phyloP scores from a whole-genome alignment of 345 rosid species.

The Citrus mangshanensis region DNA sequence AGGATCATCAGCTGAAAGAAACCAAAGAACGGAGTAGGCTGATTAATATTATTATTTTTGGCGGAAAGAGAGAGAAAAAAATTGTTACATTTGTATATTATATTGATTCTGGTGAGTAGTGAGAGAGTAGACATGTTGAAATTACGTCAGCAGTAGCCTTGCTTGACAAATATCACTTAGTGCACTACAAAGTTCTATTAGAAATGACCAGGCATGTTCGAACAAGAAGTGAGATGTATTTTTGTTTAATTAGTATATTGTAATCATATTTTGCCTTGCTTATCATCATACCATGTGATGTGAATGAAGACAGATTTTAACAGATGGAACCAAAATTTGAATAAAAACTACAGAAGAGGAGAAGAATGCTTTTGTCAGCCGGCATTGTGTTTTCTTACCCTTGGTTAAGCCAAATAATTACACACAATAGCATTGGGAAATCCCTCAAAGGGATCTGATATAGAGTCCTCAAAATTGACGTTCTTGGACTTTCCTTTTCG shows the following conservation, averaged over 20 bases:
- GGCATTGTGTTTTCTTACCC: too few relatives aligned
- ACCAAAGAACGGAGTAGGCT: neutral
- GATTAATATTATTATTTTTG: too few relatives aligned
- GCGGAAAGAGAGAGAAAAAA: neutral
- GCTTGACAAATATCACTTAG: neutral
- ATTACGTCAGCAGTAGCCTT: neutral
- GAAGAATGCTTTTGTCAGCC: neutral
- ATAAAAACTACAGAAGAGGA: neutral
- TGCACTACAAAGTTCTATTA: neutral
- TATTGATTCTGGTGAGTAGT: too few relatives aligned
- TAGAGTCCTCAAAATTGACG: conserved; percentile 6
- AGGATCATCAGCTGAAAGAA: neutral
- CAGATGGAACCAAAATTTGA: neutral
- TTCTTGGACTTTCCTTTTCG: conserved; percentile 3
- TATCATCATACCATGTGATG: neutral
- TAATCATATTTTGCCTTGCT: neutral
- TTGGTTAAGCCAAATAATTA: neutral
- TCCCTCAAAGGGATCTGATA: neutral
- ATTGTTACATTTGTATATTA: too few relatives aligned
- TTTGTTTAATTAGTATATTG: neutral
- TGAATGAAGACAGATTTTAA: neutral
- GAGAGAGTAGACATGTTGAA: neutral
- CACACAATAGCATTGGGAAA: conserved; percentile 1
- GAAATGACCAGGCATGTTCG: neutral
- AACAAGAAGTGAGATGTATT: neutral